phyloP scores from a whole-genome alignment of 345 rosid species.

The Aethionema arabicum region DNA sequence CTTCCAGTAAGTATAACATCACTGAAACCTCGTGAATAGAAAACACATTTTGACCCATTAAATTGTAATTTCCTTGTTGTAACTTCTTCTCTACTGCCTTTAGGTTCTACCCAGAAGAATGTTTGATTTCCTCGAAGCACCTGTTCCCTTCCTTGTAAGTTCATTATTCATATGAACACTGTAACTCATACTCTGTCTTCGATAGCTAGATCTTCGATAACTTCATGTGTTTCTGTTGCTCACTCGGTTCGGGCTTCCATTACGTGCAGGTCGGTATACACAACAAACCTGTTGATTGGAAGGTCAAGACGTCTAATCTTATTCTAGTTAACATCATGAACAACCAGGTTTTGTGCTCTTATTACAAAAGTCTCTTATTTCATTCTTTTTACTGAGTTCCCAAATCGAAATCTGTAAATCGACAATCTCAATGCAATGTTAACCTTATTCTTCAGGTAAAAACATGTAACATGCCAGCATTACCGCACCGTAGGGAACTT shows the following conservation, averaged over 20 bases:
- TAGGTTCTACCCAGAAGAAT: slow-evolving; percentile 86
- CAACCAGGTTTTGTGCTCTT: slow-evolving; percentile 61
- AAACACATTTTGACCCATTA: background rate
- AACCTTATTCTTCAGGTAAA: slow-evolving; percentile 35
- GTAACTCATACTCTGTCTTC: background rate
- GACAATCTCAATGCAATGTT: slow-evolving; percentile 7
- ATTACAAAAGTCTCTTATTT: slow-evolving; percentile 12
- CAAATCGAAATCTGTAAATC: background rate
- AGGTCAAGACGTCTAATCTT: slow-evolving; percentile 74
- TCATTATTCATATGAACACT: slow-evolving; percentile 17
- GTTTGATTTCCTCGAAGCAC: slow-evolving; percentile 98
- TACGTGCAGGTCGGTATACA: slow-evolving; percentile 78
- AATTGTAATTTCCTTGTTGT: slow-evolving; percentile 14
- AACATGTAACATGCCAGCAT: slow-evolving; percentile 41
- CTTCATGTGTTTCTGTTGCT: no score
- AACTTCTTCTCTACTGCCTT: slow-evolving; percentile 12
- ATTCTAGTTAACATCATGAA: slow-evolving; percentile 67
- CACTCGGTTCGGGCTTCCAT: slow-evolving; percentile 4
- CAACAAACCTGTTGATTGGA: slow-evolving; percentile 70
- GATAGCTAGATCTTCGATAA: slow-evolving; percentile 9
- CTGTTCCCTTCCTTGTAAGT: slow-evolving; percentile 97
- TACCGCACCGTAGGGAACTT: slow-evolving; percentile 77
- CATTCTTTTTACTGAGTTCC: slow-evolving; percentile 10
- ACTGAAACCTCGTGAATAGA: slow-evolving; percentile 12
- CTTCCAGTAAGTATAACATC: slow-evolving; percentile 71